phyloP scores from a whole-genome alignment of 768 basidiomycete species.

The Lactifluus hygrophoroides region DNA sequence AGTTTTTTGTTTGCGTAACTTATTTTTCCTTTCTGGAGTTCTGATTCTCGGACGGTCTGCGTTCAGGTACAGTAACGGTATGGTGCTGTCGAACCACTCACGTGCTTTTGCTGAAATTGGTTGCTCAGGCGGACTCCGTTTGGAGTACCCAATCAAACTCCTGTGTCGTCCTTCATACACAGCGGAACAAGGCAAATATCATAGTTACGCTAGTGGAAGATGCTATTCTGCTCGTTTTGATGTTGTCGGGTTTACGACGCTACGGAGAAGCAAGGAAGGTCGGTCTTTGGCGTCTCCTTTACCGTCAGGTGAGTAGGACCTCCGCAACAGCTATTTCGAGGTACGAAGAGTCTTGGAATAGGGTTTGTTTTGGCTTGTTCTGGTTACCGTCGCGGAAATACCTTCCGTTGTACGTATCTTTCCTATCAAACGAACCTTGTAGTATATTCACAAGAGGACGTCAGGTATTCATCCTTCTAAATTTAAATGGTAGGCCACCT shows the following conservation, averaged over 20 bases:
- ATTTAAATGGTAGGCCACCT: conserved; percentile 9
- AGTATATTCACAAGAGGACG: not conserved
- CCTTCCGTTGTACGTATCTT: conserved; percentile 6
- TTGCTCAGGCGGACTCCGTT: not conserved
- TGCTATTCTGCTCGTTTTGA: conserved; percentile 4
- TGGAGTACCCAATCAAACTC: not conserved
- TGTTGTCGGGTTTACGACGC: conserved; percentile 14
- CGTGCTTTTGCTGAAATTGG: not conserved
- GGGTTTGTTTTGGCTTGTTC: conserved; percentile 14
- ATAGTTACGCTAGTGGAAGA: conserved; percentile 10
- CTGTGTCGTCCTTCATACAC: not conserved
- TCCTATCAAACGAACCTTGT: not conserved
- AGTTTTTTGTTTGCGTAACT: not conserved
- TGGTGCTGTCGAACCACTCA: not conserved
- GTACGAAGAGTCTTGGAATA: not conserved
- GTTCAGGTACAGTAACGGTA: conserved; percentile 3
- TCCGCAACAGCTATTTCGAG: not conserved
- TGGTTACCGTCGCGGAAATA: conserved; percentile 16
- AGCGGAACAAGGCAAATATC: not conserved
- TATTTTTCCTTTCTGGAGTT: no score
- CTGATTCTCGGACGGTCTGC: not conserved
- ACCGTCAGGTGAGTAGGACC: conserved; percentile 5
- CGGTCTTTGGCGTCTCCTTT: conserved; percentile 15
- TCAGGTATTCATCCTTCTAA: conserved; percentile 9
- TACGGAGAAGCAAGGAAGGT: conserved; percentile 8